A percentile compares a stretch with the other conserved stretches of the same genome.
Conservation (phyloP, 305 asterid species). For the Fraxinus dipetala region DNA sequence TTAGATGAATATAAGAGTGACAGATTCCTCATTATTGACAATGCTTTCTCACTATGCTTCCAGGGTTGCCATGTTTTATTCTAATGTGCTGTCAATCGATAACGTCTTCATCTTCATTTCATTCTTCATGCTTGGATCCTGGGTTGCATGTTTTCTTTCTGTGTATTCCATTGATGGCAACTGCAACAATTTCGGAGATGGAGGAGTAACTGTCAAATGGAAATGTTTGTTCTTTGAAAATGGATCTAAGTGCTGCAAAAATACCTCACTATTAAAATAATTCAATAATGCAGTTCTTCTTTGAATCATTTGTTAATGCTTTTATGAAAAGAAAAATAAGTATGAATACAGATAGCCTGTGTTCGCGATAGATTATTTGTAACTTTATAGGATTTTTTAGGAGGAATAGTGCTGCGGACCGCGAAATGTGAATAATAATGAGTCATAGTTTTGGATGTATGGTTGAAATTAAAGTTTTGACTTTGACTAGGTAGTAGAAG, state of each 20-base stretch:
- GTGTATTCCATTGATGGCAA: neutral
- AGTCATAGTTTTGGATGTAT: neutral
- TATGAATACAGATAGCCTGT: neutral
- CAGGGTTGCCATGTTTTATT: neutral
- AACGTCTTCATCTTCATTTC: neutral
- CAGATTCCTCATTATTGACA: neutral
- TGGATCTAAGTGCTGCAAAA: neutral
- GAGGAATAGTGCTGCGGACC: neutral
- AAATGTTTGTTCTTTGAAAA: neutral
- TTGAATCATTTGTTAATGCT: neutral
- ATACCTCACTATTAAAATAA: neutral
- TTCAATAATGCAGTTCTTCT: neutral
- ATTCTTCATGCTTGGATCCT: neutral
- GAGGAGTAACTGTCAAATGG: neutral
- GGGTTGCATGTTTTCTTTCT: neutral
- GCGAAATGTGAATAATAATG: neutral
- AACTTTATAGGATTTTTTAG: neutral
- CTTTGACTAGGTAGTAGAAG: neutral
- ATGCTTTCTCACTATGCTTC: neutral
- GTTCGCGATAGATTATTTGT: neutral
- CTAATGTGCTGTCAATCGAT: neutral
- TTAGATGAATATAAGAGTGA: neutral
- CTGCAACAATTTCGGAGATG: neutral
- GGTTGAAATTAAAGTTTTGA: neutral
- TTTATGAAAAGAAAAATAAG: neutral